Base-by-base conservation (phyloP, 306 rosid genomes). In the Hippophae tibetana region DNA sequence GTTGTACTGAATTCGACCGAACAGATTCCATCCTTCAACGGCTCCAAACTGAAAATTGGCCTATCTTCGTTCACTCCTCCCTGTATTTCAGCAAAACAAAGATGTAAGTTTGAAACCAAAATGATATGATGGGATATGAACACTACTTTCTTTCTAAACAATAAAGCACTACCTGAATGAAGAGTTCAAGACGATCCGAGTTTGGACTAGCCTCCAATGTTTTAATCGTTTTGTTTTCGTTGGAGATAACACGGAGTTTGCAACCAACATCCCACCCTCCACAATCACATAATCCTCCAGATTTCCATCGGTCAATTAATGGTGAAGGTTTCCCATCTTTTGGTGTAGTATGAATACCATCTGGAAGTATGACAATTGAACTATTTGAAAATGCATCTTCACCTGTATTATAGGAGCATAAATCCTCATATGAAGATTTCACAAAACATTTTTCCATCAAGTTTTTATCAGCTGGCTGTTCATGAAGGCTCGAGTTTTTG, bases 261-360 rank as follows among this genome's bases (percentile, higher is more conserved):
- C 98, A 92, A 43, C 89, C 98, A 61, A 83, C 70, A 65, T 92
- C 98, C 98, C 96, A 92, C 62, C 98, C 98, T 51, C 96, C 98
- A 75, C 98, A 87, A 68, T 92, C 98, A 67, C 98, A 92, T 9
- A 53, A 60, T 52, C 96, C 98, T 6, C 86, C 92, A 1, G 87
- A 66, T 73, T 76, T 83, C 98, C 96, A 92, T 55, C 98, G 69
- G 10, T 68, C 56, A 68, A 87, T 76, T 79, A 92, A 69, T 12
- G 96, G 76, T 0, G 98, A 87, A 49, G 92, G 95, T 59, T 78
- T 76, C 67, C 98, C 96, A 43, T 70, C 82, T 63, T 42, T 71
- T 42, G 98, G 87, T 31, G 86, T 65, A 66, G 93, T 77, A 72
- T 92, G 98, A 59, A 78, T 69, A 9, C 82, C 96, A 13, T 86